These are phyloP conservation scores for Mycosphaerella sp. DNA, from an alignment of 2,329 filamentous ascomycete genomes.

Conservation along the genomic window DNA sequence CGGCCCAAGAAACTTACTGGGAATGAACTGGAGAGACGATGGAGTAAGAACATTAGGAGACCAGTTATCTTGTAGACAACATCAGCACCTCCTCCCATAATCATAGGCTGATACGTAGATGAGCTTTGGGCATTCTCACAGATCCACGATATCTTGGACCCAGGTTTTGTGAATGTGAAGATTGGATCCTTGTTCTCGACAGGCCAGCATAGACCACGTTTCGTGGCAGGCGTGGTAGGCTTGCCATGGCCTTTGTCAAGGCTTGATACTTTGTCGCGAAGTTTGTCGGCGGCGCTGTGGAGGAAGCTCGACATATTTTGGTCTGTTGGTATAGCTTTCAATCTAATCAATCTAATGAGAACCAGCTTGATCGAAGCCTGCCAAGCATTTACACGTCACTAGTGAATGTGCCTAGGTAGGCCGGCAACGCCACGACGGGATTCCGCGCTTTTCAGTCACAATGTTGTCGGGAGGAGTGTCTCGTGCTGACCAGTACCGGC, in stretches of 20 bases:
- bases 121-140: slow-evolving; percentile 10
- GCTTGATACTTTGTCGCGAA: slow-evolving; percentile 1
- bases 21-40: slow-evolving; percentile 27
- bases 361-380: background rate
- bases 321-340: background rate
- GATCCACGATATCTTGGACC: slow-evolving; percentile 32
- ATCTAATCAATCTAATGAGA: no score
- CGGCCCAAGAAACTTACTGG: slow-evolving; percentile 10
- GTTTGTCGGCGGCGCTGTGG: slow-evolving; percentile 9
- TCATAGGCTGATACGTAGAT: no score
- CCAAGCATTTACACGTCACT: no score
- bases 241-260: background rate
- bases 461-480: no score
- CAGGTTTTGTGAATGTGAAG: slow-evolving; percentile 30
- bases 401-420: no score
- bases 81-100: background rate
- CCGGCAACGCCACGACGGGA: no score
- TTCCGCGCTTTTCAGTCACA: no score
- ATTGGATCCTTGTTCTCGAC: slow-evolving; percentile 29
- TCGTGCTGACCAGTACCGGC: no score
- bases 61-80: slow-evolving; percentile 23
- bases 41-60: slow-evolving; percentile 26
- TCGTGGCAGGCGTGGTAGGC: slow-evolving; percentile 4
- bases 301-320: slow-evolving; percentile 9
- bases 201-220: slow-evolving; percentile 34